Percentiles rank a stretch among this genome's conserved stretches.
phyloP scores from a whole-genome alignment of 2,329 filamentous ascomycete genomes.

The Dothiorella sarmentorum region DNA sequence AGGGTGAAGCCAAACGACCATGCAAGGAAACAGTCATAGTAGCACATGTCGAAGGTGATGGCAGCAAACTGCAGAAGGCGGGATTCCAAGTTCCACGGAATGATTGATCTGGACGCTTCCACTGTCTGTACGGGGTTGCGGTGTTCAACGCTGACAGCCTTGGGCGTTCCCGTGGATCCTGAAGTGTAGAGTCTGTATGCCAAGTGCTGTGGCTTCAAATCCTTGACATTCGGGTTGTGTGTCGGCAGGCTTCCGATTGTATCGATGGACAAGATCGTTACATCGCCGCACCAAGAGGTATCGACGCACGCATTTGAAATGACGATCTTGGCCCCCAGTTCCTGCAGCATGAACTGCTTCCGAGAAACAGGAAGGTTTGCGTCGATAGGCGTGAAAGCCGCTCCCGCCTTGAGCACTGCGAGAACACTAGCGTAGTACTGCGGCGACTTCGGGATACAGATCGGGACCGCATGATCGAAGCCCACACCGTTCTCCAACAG shows the following conservation, averaged over 20 bases:
- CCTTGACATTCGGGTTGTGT: slow-evolving; percentile 22
- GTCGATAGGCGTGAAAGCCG: slow-evolving; percentile 37
- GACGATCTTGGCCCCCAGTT: slow-evolving; percentile 32
- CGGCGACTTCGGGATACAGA: slow-evolving; percentile 35
- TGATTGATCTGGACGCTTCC: slow-evolving; percentile 34
- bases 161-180: slow-evolving; percentile 43
- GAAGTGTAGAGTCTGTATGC: slow-evolving; percentile 46
- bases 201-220: slow-evolving; percentile 29
- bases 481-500: slow-evolving; percentile 26
- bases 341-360: slow-evolving; percentile 34
- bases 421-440: slow-evolving; percentile 37
- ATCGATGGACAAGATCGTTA: slow-evolving; percentile 19
- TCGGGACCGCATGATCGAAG: slow-evolving; percentile 33
- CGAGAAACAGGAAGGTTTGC: slow-evolving; percentile 34
- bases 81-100: slow-evolving; percentile 40
- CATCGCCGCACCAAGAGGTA: slow-evolving; percentile 19
- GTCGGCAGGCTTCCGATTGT: slow-evolving; percentile 19
- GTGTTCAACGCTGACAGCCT: slow-evolving; percentile 44
- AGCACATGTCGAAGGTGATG: slow-evolving; percentile 46
- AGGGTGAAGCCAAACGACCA: slow-evolving; percentile 44
- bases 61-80: slow-evolving; percentile 44
- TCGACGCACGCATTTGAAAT: slow-evolving; percentile 22
- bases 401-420: slow-evolving; percentile 40
- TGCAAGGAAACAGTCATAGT: slow-evolving; percentile 46
- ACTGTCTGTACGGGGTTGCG: slow-evolving; percentile 41